Base-by-base conservation (phyloP, 2,329 filamentous ascomycete genomes). In the Neoarthrinium moseri region DNA sequence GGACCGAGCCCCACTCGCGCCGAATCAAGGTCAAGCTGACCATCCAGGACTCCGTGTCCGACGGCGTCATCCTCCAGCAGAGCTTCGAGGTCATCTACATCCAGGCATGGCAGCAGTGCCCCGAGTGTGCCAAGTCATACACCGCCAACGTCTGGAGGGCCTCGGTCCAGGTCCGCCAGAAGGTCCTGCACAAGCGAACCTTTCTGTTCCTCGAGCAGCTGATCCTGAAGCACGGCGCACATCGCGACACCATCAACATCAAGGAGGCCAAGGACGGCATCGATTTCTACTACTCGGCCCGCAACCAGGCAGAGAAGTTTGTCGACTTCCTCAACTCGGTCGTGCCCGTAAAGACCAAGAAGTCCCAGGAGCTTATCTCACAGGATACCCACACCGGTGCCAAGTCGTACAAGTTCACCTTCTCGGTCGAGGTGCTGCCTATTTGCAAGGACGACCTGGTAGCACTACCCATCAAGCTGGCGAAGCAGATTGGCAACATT, bases 371-470 rank as follows among this genome's bases (percentile, higher is more conserved):
- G 66, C 79, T 97, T 37, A 97, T 99, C 57, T 96, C 91, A 4
- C 84, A 90, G 72, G 92, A 99, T 67, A 81, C 86, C 11, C 94
- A 99, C 70, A 96, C 91, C 1, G 88, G 87, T 13, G 87, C 85
- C 49, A 94, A 89, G 68, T 91, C 86, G 26, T 97, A 92, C 80
- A 99, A 99, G 67, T 96, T 96, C 71, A 86, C 88, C 36, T 97
- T 84, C 69, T 95, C 91, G 0, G 83, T 87, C 44, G 89, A 96
- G 63, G 69, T 99, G 39, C 86, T 97, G 21, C 94, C 94, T 1
- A 91, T 99, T 40, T 97, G 94, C 76, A 96, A 96, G 68, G 94
- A 99, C 58, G 94, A 99, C 63, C 75, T 99, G 22, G 89, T 99
- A n/a, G 91, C 89, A 2, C 73, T 99, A 27, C 94, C 94, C 1